Conservation (phyloP, 208 protist genomes). For the Leishmania guyanensis region DNA sequence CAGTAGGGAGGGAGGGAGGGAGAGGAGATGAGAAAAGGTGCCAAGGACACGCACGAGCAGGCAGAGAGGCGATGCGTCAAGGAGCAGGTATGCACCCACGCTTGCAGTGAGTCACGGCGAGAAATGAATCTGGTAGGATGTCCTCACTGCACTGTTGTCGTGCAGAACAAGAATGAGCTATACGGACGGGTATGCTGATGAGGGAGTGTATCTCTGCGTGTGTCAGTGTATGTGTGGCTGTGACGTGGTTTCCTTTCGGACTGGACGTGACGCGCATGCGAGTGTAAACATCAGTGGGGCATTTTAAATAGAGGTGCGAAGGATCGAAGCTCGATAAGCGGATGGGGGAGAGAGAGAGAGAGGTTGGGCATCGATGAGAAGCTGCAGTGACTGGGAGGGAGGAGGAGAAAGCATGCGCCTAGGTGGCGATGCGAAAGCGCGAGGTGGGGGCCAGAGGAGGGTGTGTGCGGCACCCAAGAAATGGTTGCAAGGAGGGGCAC, state of each 20-base stretch:
- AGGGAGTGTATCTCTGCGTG: not conserved
- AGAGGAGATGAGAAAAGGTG: too few species aligned
- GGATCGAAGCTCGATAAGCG: not conserved
- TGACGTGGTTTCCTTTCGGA: not conserved
- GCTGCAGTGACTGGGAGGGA: not conserved
- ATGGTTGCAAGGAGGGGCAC: not conserved
- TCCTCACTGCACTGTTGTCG: not conserved
- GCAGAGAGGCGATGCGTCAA: not conserved
- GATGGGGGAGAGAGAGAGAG: not conserved
- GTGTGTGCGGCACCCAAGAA: not conserved
- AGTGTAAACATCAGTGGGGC: not conserved
- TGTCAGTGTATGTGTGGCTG: not conserved
- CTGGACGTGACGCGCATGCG: not conserved
- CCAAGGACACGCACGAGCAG: not conserved
- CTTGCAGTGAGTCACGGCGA: not conserved
- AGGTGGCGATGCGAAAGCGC: not conserved
- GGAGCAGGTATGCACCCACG: not conserved
- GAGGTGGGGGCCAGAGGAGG: not conserved
- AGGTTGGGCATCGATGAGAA: not conserved
- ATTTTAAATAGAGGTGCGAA: not conserved
- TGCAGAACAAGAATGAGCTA: not conserved
- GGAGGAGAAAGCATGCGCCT: not conserved
- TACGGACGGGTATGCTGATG: not conserved
- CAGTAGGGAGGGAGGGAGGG: not conserved
- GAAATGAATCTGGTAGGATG: not conserved